A percentile compares a stretch with the other conserved stretches of the same genome.
These are phyloP conservation scores for Plasmodiophora brassicae DNA, from an alignment of 208 protist species.

Conservation along the genomic window DNA sequence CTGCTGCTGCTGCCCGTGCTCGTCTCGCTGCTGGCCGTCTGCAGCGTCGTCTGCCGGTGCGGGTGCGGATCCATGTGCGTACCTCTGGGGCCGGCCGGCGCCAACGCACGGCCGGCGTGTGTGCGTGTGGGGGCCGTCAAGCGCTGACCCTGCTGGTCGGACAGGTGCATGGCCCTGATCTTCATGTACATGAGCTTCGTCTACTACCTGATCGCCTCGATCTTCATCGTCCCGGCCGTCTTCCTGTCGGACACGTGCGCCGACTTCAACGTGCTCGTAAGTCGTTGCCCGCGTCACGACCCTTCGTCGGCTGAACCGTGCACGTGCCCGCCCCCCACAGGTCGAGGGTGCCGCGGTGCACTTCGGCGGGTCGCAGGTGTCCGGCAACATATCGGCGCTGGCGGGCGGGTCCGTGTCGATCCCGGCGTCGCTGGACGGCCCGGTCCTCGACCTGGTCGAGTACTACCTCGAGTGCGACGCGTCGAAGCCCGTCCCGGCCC, in stretches of 20 bases:
- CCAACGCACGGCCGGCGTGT: too few species aligned
- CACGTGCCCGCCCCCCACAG: too few species aligned
- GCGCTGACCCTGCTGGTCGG: too few species aligned
- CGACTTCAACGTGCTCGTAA: neutral
- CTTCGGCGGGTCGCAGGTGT: too few species aligned
- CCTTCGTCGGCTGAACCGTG: too few species aligned
- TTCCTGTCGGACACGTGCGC: neutral
- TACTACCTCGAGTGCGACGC: neutral
- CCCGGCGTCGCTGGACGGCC: neutral
- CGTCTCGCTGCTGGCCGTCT: neutral
- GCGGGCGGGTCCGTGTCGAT: too few species aligned
- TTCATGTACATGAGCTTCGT: neutral
- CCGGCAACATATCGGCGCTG: too few species aligned
- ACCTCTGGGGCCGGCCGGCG: too few species aligned
- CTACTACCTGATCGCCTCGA: neutral
- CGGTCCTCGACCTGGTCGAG: neutral
- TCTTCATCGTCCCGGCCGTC: neutral
- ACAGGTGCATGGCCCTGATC: constrained; percentile 4
- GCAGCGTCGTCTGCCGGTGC: neutral
- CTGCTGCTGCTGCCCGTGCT: neutral
- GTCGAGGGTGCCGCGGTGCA: too few species aligned
- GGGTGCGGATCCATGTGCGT: constrained; percentile 23
- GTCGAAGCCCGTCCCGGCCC: neutral
- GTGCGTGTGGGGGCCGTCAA: too few species aligned
- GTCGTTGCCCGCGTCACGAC: too few species aligned